Percentiles rank a stretch among this genome's conserved stretches.
Evolutionary conservation across 306 rosid species (phyloP).

Genomic region (Dryas drummondii): DNA sequence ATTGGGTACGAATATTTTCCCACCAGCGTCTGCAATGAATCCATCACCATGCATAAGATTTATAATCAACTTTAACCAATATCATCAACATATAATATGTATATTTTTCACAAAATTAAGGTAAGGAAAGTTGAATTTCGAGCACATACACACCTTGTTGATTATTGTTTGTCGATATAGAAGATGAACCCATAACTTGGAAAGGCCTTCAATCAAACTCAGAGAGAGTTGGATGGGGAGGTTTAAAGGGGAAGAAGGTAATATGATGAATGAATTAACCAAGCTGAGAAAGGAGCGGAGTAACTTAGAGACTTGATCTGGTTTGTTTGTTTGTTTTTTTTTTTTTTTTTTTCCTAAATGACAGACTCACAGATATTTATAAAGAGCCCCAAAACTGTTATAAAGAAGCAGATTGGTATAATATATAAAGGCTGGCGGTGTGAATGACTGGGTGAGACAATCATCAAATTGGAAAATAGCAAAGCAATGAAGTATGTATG

Average conservation of each 20-base stretch:
- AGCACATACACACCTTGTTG: constrained; percentile 3
- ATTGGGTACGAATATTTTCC: constrained; percentile 17
- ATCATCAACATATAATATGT: too few relatives aligned
- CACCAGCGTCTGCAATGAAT: constrained; percentile 16
- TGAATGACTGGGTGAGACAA: too few relatives aligned
- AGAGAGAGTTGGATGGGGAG: background rate
- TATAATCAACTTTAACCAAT: too few relatives aligned
- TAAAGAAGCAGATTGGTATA: background rate
- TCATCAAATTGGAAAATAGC: background rate
- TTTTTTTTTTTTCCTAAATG: background rate
- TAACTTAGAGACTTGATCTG: background rate
- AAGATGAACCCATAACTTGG: constrained; percentile 21
- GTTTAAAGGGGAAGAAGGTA: background rate
- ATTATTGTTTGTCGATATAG: background rate
- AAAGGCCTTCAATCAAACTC: background rate
- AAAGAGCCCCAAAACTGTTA: background rate
- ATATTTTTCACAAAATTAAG: too few relatives aligned
- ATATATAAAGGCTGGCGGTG: too few relatives aligned
- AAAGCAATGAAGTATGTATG: background rate
- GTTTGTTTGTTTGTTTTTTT: background rate
- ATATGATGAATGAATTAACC: background rate
- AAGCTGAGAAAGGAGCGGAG: background rate
- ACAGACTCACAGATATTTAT: background rate
- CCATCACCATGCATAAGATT: too few relatives aligned
- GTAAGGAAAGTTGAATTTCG: too few relatives aligned